Percentiles rank a stretch among this genome's conserved stretches.
These are phyloP conservation scores for Aspergillus hortae DNA, from an alignment of 2,329 filamentous ascomycete species.

Conservation along the genomic window DNA sequence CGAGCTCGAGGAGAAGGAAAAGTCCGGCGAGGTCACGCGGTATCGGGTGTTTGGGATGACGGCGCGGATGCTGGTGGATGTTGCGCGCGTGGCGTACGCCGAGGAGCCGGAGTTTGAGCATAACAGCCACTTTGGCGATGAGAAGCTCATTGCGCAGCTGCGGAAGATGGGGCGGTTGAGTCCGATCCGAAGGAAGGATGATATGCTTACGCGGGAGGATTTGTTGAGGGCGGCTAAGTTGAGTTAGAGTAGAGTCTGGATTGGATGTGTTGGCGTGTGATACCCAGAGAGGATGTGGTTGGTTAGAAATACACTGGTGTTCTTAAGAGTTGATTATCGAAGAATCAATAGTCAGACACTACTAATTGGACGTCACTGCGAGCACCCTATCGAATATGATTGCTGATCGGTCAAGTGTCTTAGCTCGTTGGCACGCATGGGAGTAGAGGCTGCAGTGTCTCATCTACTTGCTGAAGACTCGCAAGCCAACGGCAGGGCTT, in stretches of 20 bases:
- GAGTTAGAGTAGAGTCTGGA: conserved; percentile 1
- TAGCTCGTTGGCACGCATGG: too few relatives aligned
- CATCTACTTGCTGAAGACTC: too few relatives aligned
- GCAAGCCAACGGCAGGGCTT: too few relatives aligned
- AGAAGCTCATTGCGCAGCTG: conserved; percentile 60
- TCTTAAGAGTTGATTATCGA: not conserved
- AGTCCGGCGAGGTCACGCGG: conserved; percentile 47
- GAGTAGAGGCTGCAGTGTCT: too few relatives aligned
- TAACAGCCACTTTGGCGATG: conserved; percentile 62
- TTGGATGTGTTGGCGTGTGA: not conserved
- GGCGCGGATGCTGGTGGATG: conserved; percentile 82
- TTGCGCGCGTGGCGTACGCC: conserved; percentile 77
- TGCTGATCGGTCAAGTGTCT: too few relatives aligned
- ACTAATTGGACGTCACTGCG: not conserved
- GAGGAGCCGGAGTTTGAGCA: conserved; percentile 82
- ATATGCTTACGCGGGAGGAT: conserved; percentile 51
- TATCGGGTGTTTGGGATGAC: conserved; percentile 97
- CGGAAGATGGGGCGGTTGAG: conserved; percentile 55
- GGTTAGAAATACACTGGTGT: not conserved
- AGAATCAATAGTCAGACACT: too few relatives aligned
- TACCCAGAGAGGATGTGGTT: not conserved
- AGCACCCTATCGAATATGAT: not conserved
- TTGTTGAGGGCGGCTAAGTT: conserved; percentile 43
- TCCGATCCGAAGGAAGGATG: conserved; percentile 48
- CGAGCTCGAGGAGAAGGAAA: conserved; percentile 47